Base-by-base conservation (phyloP, 768 basidiomycete species). In the Russula emetica region DNA sequence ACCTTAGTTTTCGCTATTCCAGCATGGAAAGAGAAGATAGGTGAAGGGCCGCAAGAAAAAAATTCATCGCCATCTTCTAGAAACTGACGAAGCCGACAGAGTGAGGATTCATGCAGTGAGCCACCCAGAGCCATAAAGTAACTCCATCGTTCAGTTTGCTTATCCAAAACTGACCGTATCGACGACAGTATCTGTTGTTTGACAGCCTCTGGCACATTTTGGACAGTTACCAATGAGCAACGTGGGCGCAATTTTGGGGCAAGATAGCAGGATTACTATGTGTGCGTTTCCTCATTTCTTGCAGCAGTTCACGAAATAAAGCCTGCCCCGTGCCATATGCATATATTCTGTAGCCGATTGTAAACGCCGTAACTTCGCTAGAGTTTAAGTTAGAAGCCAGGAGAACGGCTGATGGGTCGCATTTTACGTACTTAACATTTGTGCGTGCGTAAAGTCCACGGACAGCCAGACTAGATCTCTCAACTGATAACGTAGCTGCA, bases 401-500 rank as follows among this genome's bases (percentile, higher is more conserved):
- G 11, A n/a, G 1, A 32, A 6, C 18, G 5, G n/a, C 11, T 45
- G 44, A 22, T 11, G n/a, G 36, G 45, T 22, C 1, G 42, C 56
- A 20, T 13, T 0, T 13, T 36, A 36, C 36, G 13, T 4, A 69
- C 68, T 62, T 38, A 58, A 44, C 28, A 47, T 60, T 44, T 67
- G 56, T 2, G 51, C 62, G 28, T 28, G 62, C n/a, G 44, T 44
- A 34, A 47, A 54, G 42, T 67, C 62, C 28, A 36, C 13, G 3
- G 36, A 36, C 3, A 64, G 22, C 68, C 68, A 62, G 40, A 66
- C 62, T 4, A 51, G 47, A 26, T 69, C 62, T n/a, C 55, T 64
- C 14, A 67, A 51, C 20, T 63, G 66, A 55, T 69, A 67, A 7
- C 58, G 53, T n/a, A 67, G 60, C 30, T 61, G 55, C 16, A 64